Evolutionary conservation across 768 basidiomycete genomes (phyloP).

Genomic region (Chalciporus sphaerocephalus): DNA sequence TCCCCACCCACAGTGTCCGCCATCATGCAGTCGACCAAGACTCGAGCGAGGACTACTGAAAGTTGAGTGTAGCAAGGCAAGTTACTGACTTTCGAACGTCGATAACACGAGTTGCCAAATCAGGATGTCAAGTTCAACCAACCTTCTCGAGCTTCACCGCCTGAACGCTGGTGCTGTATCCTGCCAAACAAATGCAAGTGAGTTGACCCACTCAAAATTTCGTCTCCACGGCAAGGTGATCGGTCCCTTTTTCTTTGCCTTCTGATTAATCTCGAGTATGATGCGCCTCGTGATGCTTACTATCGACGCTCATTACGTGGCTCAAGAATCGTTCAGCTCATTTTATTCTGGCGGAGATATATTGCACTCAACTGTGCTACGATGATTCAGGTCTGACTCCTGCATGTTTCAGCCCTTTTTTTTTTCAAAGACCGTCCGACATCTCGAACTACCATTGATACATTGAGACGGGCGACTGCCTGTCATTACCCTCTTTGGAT

Average conservation of each 20-base stretch:
- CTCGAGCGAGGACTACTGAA: no score
- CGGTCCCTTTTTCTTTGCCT: background rate
- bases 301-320: conserved; percentile 14
- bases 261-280: conserved; percentile 1
- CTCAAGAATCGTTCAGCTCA: background rate
- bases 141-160: no score
- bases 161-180: no score
- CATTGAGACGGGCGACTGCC: no score
- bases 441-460: background rate
- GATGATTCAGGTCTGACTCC: conserved; percentile 1
- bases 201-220: no score
- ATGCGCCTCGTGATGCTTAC: conserved; percentile 8
- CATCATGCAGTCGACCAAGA: conserved; percentile 7
- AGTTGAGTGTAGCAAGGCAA: no score
- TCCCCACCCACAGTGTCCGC: conserved; percentile 5
- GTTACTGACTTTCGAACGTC: background rate
- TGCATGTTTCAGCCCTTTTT: background rate
- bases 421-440: background rate
- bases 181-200: no score
- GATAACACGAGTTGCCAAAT: background rate
- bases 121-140: background rate
- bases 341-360: background rate
- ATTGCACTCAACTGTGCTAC: background rate
- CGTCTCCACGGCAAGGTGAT: background rate
- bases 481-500: background rate